Percentiles rank a stretch among this genome's conserved stretches.
These are phyloP conservation scores for Erodium chrysanthum DNA, from an alignment of 441 rosid species.

Conservation along the genomic window DNA sequence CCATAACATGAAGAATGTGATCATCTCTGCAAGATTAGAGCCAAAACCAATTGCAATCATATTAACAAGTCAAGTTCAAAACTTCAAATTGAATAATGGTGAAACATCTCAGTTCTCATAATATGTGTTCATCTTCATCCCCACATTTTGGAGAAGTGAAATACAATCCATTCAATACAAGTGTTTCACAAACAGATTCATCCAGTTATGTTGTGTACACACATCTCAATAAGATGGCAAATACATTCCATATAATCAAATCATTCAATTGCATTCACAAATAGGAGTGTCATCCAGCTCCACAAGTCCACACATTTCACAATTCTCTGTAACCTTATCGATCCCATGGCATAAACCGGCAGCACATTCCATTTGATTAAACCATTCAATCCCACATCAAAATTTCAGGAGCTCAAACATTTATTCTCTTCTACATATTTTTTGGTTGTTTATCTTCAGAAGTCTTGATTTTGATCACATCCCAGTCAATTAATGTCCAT, in stretches of 20 bases:
- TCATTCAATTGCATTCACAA: neutral
- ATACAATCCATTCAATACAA: neutral
- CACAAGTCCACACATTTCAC: neutral
- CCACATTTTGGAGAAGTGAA: neutral
- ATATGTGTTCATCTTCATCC: neutral
- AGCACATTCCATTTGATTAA: neutral
- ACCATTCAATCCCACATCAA: neutral
- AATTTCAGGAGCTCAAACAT: too few species aligned
- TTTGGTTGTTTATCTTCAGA: neutral
- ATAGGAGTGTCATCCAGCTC: neutral
- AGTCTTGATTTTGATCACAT: neutral
- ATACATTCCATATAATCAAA: neutral
- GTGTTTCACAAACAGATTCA: neutral
- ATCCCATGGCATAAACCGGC: neutral
- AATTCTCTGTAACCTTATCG: neutral
- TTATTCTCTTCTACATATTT: neutral
- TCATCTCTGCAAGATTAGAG: neutral
- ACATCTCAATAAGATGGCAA: constrained; percentile 2
- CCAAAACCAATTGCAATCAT: neutral
- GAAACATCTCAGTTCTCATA: neutral
- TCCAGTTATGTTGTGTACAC: neutral
- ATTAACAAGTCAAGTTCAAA: neutral
- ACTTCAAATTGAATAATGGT: neutral
- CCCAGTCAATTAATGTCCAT: neutral
- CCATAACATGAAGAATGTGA: too few species aligned